Percentiles rank a stretch among this genome's conserved stretches.
Evolutionary conservation across 2,329 filamentous ascomycete species (phyloP).

Genomic region (Colletotrichum godetiae): DNA sequence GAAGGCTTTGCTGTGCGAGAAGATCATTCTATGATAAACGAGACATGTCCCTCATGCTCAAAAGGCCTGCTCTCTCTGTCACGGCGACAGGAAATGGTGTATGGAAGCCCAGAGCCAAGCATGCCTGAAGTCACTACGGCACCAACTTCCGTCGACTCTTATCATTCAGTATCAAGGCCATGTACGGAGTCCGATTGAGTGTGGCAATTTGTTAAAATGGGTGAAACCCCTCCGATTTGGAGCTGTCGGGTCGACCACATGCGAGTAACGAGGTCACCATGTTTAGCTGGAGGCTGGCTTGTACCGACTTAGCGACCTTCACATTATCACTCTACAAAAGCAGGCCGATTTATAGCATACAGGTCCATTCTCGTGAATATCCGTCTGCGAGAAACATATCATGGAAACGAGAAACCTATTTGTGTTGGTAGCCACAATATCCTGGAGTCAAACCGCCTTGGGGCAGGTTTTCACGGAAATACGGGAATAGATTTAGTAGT

Average conservation of each 20-base stretch:
- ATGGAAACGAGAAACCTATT: neutral
- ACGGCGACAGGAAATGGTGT: neutral
- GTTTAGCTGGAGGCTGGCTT: neutral
- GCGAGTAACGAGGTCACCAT: neutral
- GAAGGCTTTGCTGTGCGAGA: neutral
- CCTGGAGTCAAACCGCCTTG: no score
- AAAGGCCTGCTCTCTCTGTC: neutral
- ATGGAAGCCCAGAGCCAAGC: neutral
- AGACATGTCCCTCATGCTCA: neutral
- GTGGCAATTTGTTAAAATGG: neutral
- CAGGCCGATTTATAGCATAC: neutral
- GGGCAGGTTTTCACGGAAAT: no score
- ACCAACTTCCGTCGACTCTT: neutral
- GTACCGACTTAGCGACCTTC: neutral
- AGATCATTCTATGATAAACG: neutral
- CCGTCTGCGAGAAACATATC: neutral
- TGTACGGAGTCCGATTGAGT: neutral
- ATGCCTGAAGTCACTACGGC: neutral
- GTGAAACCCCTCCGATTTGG: neutral
- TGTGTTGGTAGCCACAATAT: neutral
- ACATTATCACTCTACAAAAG: neutral
- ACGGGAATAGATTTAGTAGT: no score
- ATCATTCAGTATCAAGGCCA: neutral
- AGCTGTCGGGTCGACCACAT: neutral
- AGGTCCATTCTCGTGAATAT: neutral